A percentile compares a stretch with the other conserved stretches of the same genome.
Conservation (phyloP, 345 rosid genomes). For the Angophora floribunda region DNA sequence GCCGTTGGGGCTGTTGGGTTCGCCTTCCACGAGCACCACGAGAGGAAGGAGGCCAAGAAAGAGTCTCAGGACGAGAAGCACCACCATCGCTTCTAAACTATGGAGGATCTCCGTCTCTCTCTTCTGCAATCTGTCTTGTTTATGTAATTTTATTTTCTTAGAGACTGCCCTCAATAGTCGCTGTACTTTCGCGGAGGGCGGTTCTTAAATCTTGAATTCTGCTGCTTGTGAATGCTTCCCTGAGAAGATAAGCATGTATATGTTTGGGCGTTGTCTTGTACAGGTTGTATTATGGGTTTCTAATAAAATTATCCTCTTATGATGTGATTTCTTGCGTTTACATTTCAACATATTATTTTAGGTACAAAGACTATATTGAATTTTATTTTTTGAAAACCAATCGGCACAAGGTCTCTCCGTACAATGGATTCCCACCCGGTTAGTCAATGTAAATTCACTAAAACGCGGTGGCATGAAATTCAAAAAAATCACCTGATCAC, state of each 20-base stretch:
- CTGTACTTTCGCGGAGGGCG: background rate
- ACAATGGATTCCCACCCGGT: background rate
- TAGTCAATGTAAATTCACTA: background rate
- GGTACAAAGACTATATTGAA: background rate
- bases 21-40: conserved; percentile 45
- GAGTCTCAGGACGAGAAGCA: conserved; percentile 33
- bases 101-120: background rate
- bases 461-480: background rate
- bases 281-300: background rate
- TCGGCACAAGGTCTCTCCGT: background rate
- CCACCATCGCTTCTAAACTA: background rate
- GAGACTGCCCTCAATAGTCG: background rate
- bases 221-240: background rate
- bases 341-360: background rate
- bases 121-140: background rate
- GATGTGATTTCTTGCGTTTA: background rate
- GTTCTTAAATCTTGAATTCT: background rate
- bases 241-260: background rate
- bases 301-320: background rate
- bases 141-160: background rate
- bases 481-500: background rate
- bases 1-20: conserved; percentile 33
- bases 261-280: background rate
- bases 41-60: conserved; percentile 35
- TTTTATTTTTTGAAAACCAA: background rate